A percentile compares a stretch with the other conserved stretches of the same genome.
Conservation (phyloP, 2,329 filamentous ascomycete species). For the Fusarium veterinarium region DNA sequence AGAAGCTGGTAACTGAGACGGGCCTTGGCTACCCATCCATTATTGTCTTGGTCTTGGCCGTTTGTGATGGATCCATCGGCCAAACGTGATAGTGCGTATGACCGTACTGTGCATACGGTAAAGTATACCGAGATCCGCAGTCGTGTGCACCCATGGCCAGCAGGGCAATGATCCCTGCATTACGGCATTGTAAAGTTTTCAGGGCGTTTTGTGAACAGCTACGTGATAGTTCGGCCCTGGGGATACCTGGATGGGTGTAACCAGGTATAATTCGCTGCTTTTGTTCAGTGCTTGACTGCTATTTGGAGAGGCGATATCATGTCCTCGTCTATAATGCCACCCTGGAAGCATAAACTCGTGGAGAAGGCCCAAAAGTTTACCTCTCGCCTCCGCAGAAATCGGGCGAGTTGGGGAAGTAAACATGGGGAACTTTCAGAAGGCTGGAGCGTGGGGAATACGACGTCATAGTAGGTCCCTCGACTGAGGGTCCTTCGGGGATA, state of each 20-base stretch:
- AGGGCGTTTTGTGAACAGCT: not conserved
- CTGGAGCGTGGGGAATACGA: slow-evolving; percentile 41
- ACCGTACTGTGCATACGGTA: not conserved
- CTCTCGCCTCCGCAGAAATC: slow-evolving; percentile 23
- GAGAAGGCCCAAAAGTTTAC: slow-evolving; percentile 6
- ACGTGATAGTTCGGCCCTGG: not conserved
- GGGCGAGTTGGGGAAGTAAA: slow-evolving; percentile 27
- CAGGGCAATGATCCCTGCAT: slow-evolving; percentile 18
- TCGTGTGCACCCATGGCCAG: not conserved
- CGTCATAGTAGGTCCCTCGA: slow-evolving; percentile 33
- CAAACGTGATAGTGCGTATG: not conserved
- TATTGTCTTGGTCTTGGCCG: slow-evolving; percentile 9
- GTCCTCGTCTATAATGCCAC: not conserved
- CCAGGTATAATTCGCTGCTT: not conserved
- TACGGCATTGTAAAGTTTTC: not conserved
- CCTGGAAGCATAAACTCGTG: slow-evolving; percentile 4
- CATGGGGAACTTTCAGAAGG: slow-evolving; percentile 12
- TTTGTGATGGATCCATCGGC: slow-evolving; percentile 11
- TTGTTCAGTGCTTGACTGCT: not conserved
- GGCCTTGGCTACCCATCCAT: slow-evolving; percentile 10
- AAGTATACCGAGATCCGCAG: slow-evolving; percentile 14
- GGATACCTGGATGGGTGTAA: not conserved
- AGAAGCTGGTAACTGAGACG: slow-evolving; percentile 3
- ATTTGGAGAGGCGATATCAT: not conserved
- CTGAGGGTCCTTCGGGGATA: slow-evolving; percentile 14